Base-by-base conservation (phyloP, 2,329 filamentous ascomycete genomes). In the Diaporthe eres region DNA sequence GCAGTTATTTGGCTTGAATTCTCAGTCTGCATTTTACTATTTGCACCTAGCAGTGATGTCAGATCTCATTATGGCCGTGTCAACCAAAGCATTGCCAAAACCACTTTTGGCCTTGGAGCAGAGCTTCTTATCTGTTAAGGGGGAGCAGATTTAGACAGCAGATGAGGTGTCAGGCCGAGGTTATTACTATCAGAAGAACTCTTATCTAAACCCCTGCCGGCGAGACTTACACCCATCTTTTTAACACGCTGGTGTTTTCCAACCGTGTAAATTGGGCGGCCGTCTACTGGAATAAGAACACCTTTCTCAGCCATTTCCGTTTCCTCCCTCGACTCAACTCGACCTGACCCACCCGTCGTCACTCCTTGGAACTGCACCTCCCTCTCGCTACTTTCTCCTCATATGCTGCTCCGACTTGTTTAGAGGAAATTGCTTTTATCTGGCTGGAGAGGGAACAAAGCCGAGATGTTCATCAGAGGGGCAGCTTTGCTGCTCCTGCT, bases 401-500 rank as follows among this genome's bases (percentile, higher is more conserved):
- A 44, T 51, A 58, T 58, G 49, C 31, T 60, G 15, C 37, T 58
- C 19, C 51, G 17, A 58, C 6, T 60, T 37, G 17, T 49, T 6
- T 28, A 67, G 34, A 17, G n/a, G 58, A 55, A 12, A 31, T 31
- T 42, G 47, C n/a, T 25, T 19, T 51, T 13, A 63, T 53, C 28
- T 22, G 31, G 47, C 39, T n/a, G n/a, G 47, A 25, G 44, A 63
- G 57, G 31, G 28, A 65, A 78, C 77, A 74, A 77, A 71, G 47
- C 63, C 82, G 85, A 82, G 78, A 91, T 92, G 90, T 86, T 90
- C 83, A 82, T 90, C 78, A 85, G 81, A 81, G 85, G 85, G 76
- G 86, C 87, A 81, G 84, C 87, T 71, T 78, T 87, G 77, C 82
- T 91, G 81, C 83, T 91, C 80, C 84, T 92, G 77, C 82, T 92